These are phyloP conservation scores for Myxozyma monticola DNA, from an alignment of 805 yeast species.

Conservation along the genomic window DNA sequence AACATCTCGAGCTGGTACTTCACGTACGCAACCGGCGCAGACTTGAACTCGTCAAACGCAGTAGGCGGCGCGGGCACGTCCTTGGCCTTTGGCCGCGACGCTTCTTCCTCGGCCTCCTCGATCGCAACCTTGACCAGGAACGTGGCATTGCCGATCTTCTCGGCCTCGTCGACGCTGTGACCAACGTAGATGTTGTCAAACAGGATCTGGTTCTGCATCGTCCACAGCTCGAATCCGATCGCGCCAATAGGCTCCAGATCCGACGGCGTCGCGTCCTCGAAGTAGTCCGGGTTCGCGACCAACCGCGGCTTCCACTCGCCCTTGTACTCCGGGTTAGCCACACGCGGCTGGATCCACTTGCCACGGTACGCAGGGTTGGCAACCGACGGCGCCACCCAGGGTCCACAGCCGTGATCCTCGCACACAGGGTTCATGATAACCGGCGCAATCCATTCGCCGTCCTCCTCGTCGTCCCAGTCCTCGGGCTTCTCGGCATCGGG, in stretches of 20 bases:
- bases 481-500: slow-evolving; percentile 68
- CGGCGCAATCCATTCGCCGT: slow-evolving; percentile 82
- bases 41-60: slow-evolving; percentile 36
- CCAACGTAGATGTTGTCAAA: slow-evolving; percentile 87
- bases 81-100: slow-evolving; percentile 14
- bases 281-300: slow-evolving; percentile 70
- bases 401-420: slow-evolving; percentile 69
- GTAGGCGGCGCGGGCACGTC: slow-evolving; percentile 9
- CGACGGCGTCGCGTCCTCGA: slow-evolving; percentile 58
- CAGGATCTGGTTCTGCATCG: slow-evolving; percentile 70
- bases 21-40: slow-evolving; percentile 40
- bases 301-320: slow-evolving; percentile 75
- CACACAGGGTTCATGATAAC: slow-evolving; percentile 73
- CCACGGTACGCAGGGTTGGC: slow-evolving; percentile 74
- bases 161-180: slow-evolving; percentile 82
- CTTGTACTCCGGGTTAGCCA: slow-evolving; percentile 71
- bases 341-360: slow-evolving; percentile 68
- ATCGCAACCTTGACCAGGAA: slow-evolving; percentile 46
- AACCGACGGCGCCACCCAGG: slow-evolving; percentile 69
- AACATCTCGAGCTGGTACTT: slow-evolving; percentile 36
- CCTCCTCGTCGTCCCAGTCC: slow-evolving; percentile 88
- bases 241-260: slow-evolving; percentile 71
- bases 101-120: slow-evolving; percentile 35
- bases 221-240: slow-evolving; percentile 86
- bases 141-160: slow-evolving; percentile 74